Percentiles rank a stretch among this genome's conserved stretches.
Evolutionary conservation across 2,329 filamentous ascomycete genomes (phyloP).

Genomic region (Verticillium nonalfalfae): DNA sequence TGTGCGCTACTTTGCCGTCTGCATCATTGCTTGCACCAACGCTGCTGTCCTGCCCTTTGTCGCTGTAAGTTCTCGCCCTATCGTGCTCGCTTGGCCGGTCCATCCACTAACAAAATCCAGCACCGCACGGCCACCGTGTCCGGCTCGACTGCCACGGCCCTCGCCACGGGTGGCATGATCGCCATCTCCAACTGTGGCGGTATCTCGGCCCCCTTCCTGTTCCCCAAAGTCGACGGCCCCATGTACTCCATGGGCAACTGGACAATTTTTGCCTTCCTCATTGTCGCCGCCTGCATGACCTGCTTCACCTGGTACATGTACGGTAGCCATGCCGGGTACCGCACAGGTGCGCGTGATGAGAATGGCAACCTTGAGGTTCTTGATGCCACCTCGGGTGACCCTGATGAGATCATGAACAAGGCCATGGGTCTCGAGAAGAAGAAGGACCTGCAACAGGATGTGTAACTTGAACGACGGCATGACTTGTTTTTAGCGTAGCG

Average conservation of each 20-base stretch:
- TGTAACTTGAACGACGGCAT: background rate
- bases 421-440: conserved; percentile 10
- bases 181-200: conserved; percentile 25
- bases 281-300: conserved; percentile 16
- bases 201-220: conserved; percentile 25
- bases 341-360: conserved; percentile 16
- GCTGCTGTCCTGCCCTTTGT: conserved; percentile 24
- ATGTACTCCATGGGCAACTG: conserved; percentile 27
- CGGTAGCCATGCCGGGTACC: conserved; percentile 22
- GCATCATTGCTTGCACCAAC: conserved; percentile 25
- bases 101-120: conserved; percentile 4
- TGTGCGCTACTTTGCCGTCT: conserved; percentile 22
- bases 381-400: conserved; percentile 12
- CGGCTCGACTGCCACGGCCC: conserved; percentile 23
- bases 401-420: conserved; percentile 15
- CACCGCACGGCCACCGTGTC: conserved; percentile 24
- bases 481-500: background rate
- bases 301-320: conserved; percentile 23
- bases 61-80: conserved; percentile 13
- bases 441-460: conserved; percentile 11
- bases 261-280: conserved; percentile 24
- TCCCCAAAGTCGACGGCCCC: conserved; percentile 19
- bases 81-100: conserved; percentile 6
- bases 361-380: conserved; percentile 15
- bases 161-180: conserved; percentile 27